A percentile compares a stretch with the other conserved stretches of the same genome.
phyloP scores from a whole-genome alignment of 331 rosid species.

The Pyracantha coccinea region DNA sequence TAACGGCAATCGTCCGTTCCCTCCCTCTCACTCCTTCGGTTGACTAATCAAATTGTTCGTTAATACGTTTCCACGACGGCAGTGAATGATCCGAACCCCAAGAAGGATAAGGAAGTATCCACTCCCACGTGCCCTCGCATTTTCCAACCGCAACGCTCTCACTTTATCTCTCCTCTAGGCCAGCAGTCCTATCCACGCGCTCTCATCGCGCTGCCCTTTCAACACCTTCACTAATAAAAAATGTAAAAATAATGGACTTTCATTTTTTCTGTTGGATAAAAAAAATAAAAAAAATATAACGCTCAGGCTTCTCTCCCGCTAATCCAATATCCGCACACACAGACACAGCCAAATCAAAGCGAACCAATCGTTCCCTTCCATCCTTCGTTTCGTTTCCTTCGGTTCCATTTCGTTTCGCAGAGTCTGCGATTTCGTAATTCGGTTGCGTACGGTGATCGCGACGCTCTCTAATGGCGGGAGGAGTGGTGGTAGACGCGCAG shows the following conservation, averaged over 20 bases:
- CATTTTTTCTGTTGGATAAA: background rate
- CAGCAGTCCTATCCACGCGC: background rate
- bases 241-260: background rate
- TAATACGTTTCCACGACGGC: background rate
- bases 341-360: background rate
- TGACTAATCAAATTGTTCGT: background rate
- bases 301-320: background rate
- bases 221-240: background rate
- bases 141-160: background rate
- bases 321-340: background rate
- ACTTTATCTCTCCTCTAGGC: background rate
- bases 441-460: background rate
- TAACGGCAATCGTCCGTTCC: background rate
- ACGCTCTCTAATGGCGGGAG: slow-evolving; percentile 26
- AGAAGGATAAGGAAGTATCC: slow-evolving; percentile 7
- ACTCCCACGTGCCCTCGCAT: background rate
- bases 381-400: background rate
- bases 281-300: background rate
- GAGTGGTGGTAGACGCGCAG: slow-evolving; percentile 31
- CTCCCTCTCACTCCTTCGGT: background rate
- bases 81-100: background rate
- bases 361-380: background rate
- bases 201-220: background rate
- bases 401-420: background rate
- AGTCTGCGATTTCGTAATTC: background rate